A percentile compares a stretch with the other conserved stretches of the same genome.
These are phyloP conservation scores for Adansonia gregorii DNA, from an alignment of 441 rosid genomes.

Conservation along the genomic window DNA sequence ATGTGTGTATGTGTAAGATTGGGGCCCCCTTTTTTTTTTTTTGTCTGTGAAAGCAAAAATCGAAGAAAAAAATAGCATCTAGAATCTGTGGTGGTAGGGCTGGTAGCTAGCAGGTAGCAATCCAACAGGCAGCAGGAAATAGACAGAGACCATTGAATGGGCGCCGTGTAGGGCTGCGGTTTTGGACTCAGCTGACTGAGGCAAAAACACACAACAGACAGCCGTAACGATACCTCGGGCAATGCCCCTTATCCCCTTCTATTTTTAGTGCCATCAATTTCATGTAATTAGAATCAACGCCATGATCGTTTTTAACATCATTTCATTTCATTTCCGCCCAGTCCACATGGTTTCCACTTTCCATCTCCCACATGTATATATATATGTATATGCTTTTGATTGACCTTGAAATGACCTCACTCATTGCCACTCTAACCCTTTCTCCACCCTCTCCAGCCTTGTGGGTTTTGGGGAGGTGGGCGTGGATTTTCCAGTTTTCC, in stretches of 20 bases:
- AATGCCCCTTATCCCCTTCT: not conserved
- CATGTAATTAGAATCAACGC: not conserved
- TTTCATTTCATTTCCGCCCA: not conserved
- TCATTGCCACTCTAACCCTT: not conserved
- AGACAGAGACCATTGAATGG: constrained; percentile 3
- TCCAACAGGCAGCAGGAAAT: not conserved
- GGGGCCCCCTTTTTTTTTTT: constrained; percentile 10
- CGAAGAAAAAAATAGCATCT: not conserved
- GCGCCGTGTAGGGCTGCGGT: constrained; percentile 17
- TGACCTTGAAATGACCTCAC: constrained; percentile 4
- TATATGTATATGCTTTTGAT: not conserved
- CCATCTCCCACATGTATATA: no score
- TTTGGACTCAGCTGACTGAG: not conserved
- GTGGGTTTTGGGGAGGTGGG: not conserved
- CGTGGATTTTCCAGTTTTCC: no score
- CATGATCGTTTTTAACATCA: constrained; percentile 12
- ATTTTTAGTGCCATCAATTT: not conserved
- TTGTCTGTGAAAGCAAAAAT: not conserved
- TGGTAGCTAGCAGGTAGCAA: not conserved
- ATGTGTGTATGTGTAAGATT: constrained; percentile 2
- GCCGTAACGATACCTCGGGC: constrained; percentile 29
- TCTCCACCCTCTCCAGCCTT: not conserved
- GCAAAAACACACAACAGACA: constrained; percentile 26
- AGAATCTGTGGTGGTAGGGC: not conserved
- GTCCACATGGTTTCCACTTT: not conserved